These are phyloP conservation scores for Paramecium sexaurelia DNA, from an alignment of 73 alveolate species.

Conservation along the genomic window DNA sequence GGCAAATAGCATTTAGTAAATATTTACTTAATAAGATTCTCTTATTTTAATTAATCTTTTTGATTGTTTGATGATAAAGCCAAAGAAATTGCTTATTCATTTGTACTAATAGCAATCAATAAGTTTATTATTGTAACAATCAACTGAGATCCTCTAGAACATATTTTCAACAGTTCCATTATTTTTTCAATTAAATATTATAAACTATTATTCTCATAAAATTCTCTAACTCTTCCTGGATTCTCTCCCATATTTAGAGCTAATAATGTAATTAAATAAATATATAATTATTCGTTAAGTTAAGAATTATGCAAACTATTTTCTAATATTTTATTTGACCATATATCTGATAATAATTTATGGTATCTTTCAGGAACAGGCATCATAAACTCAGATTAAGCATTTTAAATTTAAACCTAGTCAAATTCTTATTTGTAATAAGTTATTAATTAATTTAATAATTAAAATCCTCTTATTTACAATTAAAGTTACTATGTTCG, in stretches of 20 bases:
- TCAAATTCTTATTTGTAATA: conserved; percentile 45
- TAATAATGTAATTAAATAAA: background rate
- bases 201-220: background rate
- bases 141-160: conserved; percentile 32
- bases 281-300: conserved; percentile 2
- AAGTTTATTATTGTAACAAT: conserved; percentile 34
- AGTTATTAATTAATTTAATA: background rate
- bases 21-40: background rate
- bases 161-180: background rate
- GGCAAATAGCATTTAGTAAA: conserved; percentile 41
- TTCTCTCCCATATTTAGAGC: conserved; percentile 33
- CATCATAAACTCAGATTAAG: conserved; percentile 28
- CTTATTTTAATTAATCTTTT: background rate
- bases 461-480: background rate
- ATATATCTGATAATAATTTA: background rate
- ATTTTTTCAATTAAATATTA: background rate
- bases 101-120: conserved; percentile 41
- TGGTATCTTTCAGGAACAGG: conserved; percentile 58
- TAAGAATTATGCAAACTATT: background rate
- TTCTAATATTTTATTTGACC: conserved; percentile 44
- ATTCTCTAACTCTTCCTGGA: conserved; percentile 48
- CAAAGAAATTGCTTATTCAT: conserved; percentile 31
- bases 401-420: background rate
- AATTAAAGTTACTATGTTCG: background rate
- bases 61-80: conserved; percentile 23